Evolutionary conservation across 83 land plant species (phyloP).

Genomic region (Picea engelmannii): DNA sequence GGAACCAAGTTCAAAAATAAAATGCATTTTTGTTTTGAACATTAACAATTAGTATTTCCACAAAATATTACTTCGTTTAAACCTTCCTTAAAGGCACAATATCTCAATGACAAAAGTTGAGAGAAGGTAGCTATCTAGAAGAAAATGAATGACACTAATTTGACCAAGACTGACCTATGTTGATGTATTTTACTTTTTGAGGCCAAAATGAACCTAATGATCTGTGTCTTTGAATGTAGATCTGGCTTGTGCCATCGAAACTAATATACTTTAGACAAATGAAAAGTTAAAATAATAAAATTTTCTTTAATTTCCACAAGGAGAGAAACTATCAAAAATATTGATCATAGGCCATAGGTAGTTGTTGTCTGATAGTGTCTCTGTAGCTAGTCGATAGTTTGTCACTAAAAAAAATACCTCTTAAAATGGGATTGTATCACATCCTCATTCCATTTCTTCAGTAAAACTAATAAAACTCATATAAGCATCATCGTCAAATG

Average conservation of each 20-base stretch:
- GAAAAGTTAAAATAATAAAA: background rate
- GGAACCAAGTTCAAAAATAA: no score
- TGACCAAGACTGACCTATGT: no score
- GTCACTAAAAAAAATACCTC: background rate
- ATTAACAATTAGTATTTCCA: background rate
- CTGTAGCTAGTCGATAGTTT: background rate
- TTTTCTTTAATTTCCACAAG: background rate
- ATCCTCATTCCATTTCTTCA: no score
- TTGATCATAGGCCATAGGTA: background rate
- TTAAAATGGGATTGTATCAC: background rate
- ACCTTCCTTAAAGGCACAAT: no score
- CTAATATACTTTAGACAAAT: background rate
- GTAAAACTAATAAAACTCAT: no score
- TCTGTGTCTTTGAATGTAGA: background rate
- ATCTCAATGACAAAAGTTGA: no score
- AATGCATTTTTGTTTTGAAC: no score
- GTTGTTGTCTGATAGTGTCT: background rate
- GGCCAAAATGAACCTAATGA: no score
- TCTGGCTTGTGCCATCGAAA: conserved; percentile 6
- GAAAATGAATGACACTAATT: no score
- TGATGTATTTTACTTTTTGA: no score
- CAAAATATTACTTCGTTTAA: background rate
- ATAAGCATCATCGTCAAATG: no score
- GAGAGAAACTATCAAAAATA: background rate
- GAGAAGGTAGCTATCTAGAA: no score